Percentiles rank a stretch among this genome's conserved stretches.
Conservation (phyloP, 139 green algal species). For the Chlamydomonas sphaeroides region DNA sequence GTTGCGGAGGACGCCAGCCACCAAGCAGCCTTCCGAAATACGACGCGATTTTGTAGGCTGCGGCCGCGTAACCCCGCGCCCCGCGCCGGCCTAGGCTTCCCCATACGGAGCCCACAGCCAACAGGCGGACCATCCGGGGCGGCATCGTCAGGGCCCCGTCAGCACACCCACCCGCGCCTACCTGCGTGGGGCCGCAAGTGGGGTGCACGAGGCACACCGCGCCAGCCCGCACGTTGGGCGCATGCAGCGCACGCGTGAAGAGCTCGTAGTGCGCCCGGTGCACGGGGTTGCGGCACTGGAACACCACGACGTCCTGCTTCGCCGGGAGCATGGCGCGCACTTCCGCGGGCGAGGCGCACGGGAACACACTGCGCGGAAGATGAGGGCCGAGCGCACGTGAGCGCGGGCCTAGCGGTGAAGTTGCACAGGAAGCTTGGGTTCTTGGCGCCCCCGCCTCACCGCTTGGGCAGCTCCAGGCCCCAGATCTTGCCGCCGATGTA, state of each 20-base stretch:
- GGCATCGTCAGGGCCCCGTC: no score
- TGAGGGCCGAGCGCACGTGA: no score
- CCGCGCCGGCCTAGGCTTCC: no score
- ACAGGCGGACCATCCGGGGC: no score
- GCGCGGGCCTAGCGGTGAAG: no score
- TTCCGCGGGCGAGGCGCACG: slow-evolving; percentile 79
- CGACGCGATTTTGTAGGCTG: no score
- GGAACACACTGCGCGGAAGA: slow-evolving; percentile 79
- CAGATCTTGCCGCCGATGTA: slow-evolving; percentile 74
- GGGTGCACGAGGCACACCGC: slow-evolving; percentile 91
- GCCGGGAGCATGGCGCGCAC: slow-evolving; percentile 80
- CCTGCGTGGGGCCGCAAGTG: slow-evolving; percentile 91
- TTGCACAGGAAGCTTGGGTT: no score
- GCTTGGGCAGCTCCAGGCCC: slow-evolving; percentile 70
- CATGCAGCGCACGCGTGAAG: slow-evolving; percentile 88
- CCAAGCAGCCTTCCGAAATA: no score
- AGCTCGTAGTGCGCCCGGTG: slow-evolving; percentile 95
- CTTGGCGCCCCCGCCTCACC: slow-evolving; percentile 42
- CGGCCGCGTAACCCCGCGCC: no score
- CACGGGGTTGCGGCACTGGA: slow-evolving; percentile 96
- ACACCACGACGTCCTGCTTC: slow-evolving; percentile 87
- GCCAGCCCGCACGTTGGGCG: slow-evolving; percentile 75
- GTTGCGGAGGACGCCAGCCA: no score
- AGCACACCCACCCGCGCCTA: no score
- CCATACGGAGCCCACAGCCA: no score